Base-by-base conservation (phyloP, 2,329 filamentous ascomycete species). In the Lecanicillium sp. region DNA sequence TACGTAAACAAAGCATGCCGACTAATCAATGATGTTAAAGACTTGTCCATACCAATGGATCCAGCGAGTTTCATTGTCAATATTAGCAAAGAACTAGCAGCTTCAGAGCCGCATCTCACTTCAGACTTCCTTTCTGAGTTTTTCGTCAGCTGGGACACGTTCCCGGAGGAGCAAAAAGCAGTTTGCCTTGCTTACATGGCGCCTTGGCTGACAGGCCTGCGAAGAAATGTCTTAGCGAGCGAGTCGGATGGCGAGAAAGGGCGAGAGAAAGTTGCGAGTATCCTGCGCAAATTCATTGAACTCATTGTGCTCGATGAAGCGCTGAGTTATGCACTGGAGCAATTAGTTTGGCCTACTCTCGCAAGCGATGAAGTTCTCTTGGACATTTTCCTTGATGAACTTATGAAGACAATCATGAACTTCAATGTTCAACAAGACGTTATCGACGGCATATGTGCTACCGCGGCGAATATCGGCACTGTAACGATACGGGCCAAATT, bases 81-180 rank as follows among this genome's bases (percentile, higher is more conserved):
- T 33, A 78, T 83, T 33, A 83, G 80, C 60, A 72, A 71, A 49
- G 71, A 76, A 44, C 62, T 84, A 13, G 78, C 80, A 8, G 58
- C 63, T 20, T 70, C 77, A 15, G 79, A 84, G 50, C 76, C 80
- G 16, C 78, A 82, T 48, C 65, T 84, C 7, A 83, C 80, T 1
- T 72, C 70, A 7, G 80, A 84, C 50, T 84, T 84, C 49, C 51
- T 84, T 29, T 82, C 79, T n/a, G 80, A 83, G 49, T 84, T 84
- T 51, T 83, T 84, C 42, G 76, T 82, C 17, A 77, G 79, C 14
- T 84, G 80, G 80, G 78, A 81, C 47, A 81, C 78, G 49, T 79
- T 83, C 48, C 71, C 75, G 1, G 73, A 80, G 25, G 74, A 81
- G 40, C 80, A 84, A 51, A 77, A 80, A 47, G 75, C 78, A 1